A percentile compares a stretch with the other conserved stretches of the same genome.
phyloP scores from a whole-genome alignment of 2,329 filamentous ascomycete species.

The Pseudogymnoascus sp. region DNA sequence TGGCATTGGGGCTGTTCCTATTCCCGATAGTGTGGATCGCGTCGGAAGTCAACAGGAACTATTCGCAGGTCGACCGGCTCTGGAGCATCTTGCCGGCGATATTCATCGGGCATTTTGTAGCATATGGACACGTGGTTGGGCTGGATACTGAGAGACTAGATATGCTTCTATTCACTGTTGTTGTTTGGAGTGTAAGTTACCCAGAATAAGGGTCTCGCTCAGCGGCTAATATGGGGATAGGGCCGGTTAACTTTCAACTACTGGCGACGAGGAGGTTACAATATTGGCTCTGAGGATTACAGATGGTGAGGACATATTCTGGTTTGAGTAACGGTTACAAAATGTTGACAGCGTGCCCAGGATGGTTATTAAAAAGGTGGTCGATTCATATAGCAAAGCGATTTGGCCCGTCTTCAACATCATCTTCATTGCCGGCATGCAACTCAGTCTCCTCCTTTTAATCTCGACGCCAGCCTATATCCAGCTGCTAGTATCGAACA shows the following conservation, averaged over 20 bases:
- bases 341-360: not conserved
- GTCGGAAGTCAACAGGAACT: slow-evolving; percentile 86
- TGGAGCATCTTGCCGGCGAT: slow-evolving; percentile 88
- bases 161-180: slow-evolving; percentile 62
- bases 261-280: slow-evolving; percentile 90
- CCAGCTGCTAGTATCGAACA: slow-evolving; percentile 65
- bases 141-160: slow-evolving; percentile 66
- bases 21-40: slow-evolving; percentile 65
- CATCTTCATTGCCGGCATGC: slow-evolving; percentile 78
- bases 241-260: slow-evolving; percentile 89
- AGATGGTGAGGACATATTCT: slow-evolving; percentile 55
- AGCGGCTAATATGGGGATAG: slow-evolving; percentile 37
- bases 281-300: slow-evolving; percentile 87
- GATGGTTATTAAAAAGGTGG: slow-evolving; percentile 39
- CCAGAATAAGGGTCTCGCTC: not conserved
- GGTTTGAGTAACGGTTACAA: slow-evolving; percentile 3
- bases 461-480: slow-evolving; percentile 79
- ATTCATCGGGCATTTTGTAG: slow-evolving; percentile 76
- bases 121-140: slow-evolving; percentile 74
- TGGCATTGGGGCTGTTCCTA: slow-evolving; percentile 67
- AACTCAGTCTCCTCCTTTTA: slow-evolving; percentile 74
- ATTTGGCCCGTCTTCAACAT: slow-evolving; percentile 81
- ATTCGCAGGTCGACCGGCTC: slow-evolving; percentile 88
- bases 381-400: slow-evolving; percentile 57
- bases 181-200: slow-evolving; percentile 69